Base-by-base conservation (phyloP, 2,329 filamentous ascomycete genomes). In the Elsinoe ampelina region DNA sequence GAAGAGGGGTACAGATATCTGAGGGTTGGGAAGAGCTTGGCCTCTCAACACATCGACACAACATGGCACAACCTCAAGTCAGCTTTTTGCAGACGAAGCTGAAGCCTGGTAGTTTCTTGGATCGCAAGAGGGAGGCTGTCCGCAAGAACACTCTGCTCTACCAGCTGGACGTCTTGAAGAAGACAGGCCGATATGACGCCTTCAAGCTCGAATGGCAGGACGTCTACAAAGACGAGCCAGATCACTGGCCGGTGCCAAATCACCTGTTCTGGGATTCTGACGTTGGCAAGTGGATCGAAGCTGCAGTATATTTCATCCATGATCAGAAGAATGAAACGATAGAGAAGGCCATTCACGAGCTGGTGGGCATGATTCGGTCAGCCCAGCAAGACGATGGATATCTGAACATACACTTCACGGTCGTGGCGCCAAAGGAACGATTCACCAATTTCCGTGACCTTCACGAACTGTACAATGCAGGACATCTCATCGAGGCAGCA, bases 391-490 rank as follows among this genome's bases (percentile, higher is more conserved):
- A 70, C 1, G 82, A 85, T 63, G 82, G 82, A 0, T 85, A 85
- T 63, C 64, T 85, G 19, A 84, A 84, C 62, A 77, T 83, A 5
- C 80, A 84, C 63, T 84, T 79, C 60, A 82, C 79, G 0, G 77
- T 84, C 0, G 77, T 82, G 1, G 78, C 80, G 42, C 79, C 79
- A 0, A 73, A 69, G 0, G 76, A 77, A 54, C 66, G 80, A 7
- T 84, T 80, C 70, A 75, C 77, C 0, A 84, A 84, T 61, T 60
- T 85, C 6, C 67, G 80, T 48, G 82, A 85, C 65, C 75, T 82
- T 69, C 81, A 84, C 68, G 81, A 84, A 65, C 66, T 85, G 72
- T 82, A 83, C 63, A 83, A 83, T 60, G 76, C 76, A 8, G 81
- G 82, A 0, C 81, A 85, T 65, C 67, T 85, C 10, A 81, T 83